phyloP scores from a whole-genome alignment of 78 protist species.

The Dictyostelium intermedium region DNA sequence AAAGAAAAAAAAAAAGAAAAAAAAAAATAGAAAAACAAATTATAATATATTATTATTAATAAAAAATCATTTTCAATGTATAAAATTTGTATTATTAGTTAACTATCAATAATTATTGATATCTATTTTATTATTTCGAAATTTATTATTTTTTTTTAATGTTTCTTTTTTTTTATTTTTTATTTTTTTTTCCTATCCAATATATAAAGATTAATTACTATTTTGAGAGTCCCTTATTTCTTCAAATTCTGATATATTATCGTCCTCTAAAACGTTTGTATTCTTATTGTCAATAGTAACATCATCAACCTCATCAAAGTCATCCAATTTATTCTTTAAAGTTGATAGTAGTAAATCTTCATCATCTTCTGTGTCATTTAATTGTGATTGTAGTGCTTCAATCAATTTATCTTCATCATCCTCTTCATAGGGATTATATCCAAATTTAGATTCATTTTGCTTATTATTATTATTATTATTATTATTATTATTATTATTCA shows the following conservation, averaged over 20 bases:
- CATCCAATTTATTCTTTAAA: background rate
- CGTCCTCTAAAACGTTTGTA: background rate
- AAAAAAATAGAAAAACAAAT: background rate
- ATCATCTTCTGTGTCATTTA: conserved; percentile 9
- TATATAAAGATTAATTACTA: background rate
- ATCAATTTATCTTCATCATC: conserved; percentile 21
- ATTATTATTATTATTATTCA: background rate
- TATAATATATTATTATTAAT: background rate
- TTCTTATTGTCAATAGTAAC: background rate
- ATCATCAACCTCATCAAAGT: background rate
- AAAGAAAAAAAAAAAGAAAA: background rate
- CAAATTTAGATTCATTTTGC: background rate
- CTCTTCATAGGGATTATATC: background rate
- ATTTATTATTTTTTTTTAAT: background rate
- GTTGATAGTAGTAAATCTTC: background rate
- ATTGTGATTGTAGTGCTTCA: background rate
- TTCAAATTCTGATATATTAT: conserved; percentile 1
- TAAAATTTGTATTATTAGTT: background rate
- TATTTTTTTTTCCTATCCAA: background rate
- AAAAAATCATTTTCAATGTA: background rate
- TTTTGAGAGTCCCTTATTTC: background rate
- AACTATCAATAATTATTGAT: background rate
- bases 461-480: background rate
- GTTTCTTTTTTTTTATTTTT: background rate
- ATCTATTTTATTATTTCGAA: background rate